Percentiles rank a stretch among this genome's conserved stretches.
Evolutionary conservation across 768 basidiomycete genomes (phyloP).

Genomic region (Russula compacta): DNA sequence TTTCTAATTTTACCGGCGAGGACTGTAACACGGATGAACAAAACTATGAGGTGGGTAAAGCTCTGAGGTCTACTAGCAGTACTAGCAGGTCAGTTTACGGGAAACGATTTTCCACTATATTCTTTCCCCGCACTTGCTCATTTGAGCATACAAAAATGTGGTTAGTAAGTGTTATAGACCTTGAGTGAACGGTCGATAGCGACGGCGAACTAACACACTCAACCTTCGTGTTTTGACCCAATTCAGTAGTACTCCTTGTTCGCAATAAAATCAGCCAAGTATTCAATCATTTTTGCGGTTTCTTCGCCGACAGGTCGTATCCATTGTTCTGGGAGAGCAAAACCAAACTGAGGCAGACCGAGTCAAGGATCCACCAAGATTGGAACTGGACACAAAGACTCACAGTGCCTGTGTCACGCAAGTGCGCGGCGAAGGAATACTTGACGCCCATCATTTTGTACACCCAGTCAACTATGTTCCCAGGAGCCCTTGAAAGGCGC

Average conservation of each 20-base stretch:
- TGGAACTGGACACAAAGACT: conserved; percentile 22
- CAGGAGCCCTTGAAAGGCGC: conserved; percentile 37
- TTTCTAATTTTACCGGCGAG: no score
- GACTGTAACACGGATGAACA: no score
- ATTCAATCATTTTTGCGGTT: conserved; percentile 52
- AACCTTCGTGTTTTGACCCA: not conserved
- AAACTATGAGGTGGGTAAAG: no score
- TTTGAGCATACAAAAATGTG: not conserved
- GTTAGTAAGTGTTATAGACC: not conserved
- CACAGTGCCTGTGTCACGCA: conserved; percentile 65
- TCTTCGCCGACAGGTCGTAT: conserved; percentile 79
- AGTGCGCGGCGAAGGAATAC: conserved; percentile 54
- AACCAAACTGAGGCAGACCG: conserved; percentile 51
- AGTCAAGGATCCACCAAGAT: not conserved
- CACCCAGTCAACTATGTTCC: conserved; percentile 61
- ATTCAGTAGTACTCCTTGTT: conserved; percentile 25
- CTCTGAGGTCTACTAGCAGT: no score
- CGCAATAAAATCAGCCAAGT: conserved; percentile 58
- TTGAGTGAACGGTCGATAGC: not conserved
- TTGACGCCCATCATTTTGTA: conserved; percentile 48
- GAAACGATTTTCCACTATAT: not conserved
- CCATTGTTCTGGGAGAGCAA: conserved; percentile 58
- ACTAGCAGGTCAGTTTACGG: no score
- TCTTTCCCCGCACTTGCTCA: not conserved
- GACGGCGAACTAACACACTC: not conserved